Evolutionary conservation across 208 protist species (phyloP).

Genomic region (Phytomonas francai): DNA sequence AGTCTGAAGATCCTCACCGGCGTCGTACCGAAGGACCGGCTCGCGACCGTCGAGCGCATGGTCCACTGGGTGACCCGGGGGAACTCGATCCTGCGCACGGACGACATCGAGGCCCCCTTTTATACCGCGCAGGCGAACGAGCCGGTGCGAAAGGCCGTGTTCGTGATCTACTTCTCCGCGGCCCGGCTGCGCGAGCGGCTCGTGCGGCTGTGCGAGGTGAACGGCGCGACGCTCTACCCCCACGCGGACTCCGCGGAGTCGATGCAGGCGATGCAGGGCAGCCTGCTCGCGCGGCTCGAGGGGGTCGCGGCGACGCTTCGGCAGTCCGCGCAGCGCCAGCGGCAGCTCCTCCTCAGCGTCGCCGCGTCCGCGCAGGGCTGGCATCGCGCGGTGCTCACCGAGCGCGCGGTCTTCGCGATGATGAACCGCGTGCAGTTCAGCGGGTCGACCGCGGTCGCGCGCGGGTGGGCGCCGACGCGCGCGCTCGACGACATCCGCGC

Average conservation of each 20-base stretch:
- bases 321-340: slow-evolving; percentile 56
- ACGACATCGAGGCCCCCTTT: slow-evolving; percentile 87
- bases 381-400: slow-evolving; percentile 85
- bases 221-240: slow-evolving; percentile 91
- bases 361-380: slow-evolving; percentile 74
- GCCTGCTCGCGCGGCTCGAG: slow-evolving; percentile 63
- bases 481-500: slow-evolving; percentile 63
- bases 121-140: slow-evolving; percentile 79
- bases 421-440: slow-evolving; percentile 96
- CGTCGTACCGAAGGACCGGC: slow-evolving; percentile 86
- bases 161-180: slow-evolving; percentile 97
- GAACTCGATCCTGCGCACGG: slow-evolving; percentile 92
- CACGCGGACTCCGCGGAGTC: slow-evolving; percentile 89
- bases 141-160: slow-evolving; percentile 90
- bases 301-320: slow-evolving; percentile 66
- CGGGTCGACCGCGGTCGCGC: slow-evolving; percentile 85
- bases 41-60: slow-evolving; percentile 89
- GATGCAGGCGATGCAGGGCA: slow-evolving; percentile 54
- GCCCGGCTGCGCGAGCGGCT: slow-evolving; percentile 85
- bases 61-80: slow-evolving; percentile 94
- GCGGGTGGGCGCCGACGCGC: slow-evolving; percentile 90
- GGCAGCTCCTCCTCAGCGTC: slow-evolving; percentile 72
- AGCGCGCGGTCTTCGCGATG: slow-evolving; percentile 94
- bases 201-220: slow-evolving; percentile 94
- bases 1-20: slow-evolving; percentile 89